Evolutionary conservation across 2,329 filamentous ascomycete genomes (phyloP), one percentile per base, ranked within the genome.

Genomic region (Dryadomyces quercus-mongolicae): DNA sequence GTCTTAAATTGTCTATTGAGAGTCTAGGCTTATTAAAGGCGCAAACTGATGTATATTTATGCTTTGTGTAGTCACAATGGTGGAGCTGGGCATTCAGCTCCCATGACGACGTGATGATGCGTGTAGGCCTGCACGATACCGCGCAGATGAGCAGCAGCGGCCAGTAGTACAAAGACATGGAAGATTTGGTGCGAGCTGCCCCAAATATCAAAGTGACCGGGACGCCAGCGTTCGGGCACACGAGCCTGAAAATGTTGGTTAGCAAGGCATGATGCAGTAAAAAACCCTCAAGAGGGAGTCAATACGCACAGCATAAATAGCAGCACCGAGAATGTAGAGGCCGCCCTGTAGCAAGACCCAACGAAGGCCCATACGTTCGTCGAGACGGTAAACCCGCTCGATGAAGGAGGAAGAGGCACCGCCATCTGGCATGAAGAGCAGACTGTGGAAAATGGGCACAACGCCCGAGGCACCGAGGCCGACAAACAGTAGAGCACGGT

Each of bases 171-270:
- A 59, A 93, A 77, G 43, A 95, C 73, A 71, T 98, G 93, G 68
- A 98, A 98, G 59, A 98, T 86, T 71, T 98, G 93, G 69, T 98
- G 93, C 20, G 89, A 95, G 65, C 84, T 90, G 42, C 93, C 92
- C 80, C 87, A 87, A 52, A 96, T 87, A 69, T 98, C 93, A 64
- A 92, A 96, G 8, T 68, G 74, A 1, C 89, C 88, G 0, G 92
- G 93, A 47, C 73, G 78, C 63, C 77, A 81, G 56, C 88, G 77
- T 71, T 98, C 93, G 0, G 93, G 93, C 69, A 92, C 83, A 42
- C 93, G 84, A 53, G 80, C 75, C 82, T 86, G 55, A 2, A 2
- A 1, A 6, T 45, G 58, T 62, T 55, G 59, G 60, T 61, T 13
- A 31, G 36, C n/a, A n/a, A n/a, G n/a, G n/a, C n/a, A n/a, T n/a